phyloP scores from a whole-genome alignment of 257 asterid genomes.

The Solanum chmielewskii region DNA sequence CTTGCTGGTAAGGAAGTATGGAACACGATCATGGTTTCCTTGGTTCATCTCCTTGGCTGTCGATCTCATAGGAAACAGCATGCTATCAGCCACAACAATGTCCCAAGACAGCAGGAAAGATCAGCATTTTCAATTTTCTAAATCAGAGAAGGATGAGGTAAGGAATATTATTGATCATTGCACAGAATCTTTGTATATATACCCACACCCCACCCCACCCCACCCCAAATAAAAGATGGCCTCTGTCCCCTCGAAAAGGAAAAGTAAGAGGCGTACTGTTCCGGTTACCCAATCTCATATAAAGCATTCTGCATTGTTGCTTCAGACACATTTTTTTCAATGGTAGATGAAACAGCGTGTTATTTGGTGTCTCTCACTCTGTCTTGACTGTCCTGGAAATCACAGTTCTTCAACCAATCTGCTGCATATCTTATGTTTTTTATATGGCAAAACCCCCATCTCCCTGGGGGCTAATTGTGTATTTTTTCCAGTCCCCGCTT shows the following conservation, averaged over 20 bases:
- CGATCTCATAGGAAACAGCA: slow-evolving; percentile 63
- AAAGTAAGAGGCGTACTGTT: neutral
- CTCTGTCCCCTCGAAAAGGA: neutral
- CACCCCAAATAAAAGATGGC: neutral
- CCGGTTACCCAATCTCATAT: neutral
- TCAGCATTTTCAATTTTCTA: slow-evolving; percentile 32
- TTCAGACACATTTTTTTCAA: neutral
- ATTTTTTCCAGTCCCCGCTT: neutral
- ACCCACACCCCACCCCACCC: neutral
- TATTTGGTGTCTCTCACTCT: neutral
- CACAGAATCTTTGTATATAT: neutral
- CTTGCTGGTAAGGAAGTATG: slow-evolving; percentile 60
- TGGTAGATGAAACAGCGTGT: neutral
- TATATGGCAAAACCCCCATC: neutral
- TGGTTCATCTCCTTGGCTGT: slow-evolving; percentile 67
- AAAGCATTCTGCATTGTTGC: neutral
- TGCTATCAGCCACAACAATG: slow-evolving; percentile 34
- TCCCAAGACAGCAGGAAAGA: slow-evolving; percentile 18
- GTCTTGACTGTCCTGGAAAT: neutral
- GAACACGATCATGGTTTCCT: slow-evolving; percentile 79
- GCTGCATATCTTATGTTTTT: neutral
- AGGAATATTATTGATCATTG: slow-evolving; percentile 7
- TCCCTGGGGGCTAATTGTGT: neutral
- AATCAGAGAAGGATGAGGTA: slow-evolving; percentile 70
- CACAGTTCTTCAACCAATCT: neutral